These are phyloP conservation scores for Acanthamoeba healyi DNA, from an alignment of 208 protist species.

Conservation along the genomic window DNA sequence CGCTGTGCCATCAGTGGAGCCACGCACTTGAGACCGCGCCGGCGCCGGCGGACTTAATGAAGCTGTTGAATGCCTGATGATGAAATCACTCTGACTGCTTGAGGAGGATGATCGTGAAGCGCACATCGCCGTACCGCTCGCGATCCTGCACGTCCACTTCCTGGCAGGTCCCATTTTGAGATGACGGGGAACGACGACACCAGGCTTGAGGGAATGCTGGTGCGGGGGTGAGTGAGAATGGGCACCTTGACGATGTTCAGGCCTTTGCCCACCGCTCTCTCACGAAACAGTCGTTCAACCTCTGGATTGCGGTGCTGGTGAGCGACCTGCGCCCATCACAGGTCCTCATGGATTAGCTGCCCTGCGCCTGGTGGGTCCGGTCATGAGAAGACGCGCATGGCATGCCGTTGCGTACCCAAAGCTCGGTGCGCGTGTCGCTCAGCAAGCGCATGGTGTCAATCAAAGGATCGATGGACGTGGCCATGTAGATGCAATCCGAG, in stretches of 20 bases:
- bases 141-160: too few species aligned
- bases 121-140: too few species aligned
- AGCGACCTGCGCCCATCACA: not conserved
- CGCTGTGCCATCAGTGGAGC: too few species aligned
- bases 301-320: not conserved
- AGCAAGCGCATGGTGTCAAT: not conserved
- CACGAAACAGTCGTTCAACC: not conserved
- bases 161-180: too few species aligned
- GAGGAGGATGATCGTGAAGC: too few species aligned
- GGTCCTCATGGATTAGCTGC: not conserved
- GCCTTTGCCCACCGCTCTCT: not conserved
- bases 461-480: not conserved
- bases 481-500: slow-evolving; percentile 54
- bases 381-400: not conserved
- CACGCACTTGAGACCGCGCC: too few species aligned
- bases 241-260: not conserved
- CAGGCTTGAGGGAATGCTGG: too few species aligned
- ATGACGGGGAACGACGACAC: too few species aligned
- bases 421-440: not conserved
- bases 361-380: not conserved
- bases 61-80: too few species aligned
- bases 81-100: too few species aligned
- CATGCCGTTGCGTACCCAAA: not conserved
- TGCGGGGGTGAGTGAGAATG: too few species aligned
- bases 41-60: too few species aligned